phyloP scores from a whole-genome alignment of 2,329 filamentous ascomycete species.

The Sphaerostilbella broomeana region DNA sequence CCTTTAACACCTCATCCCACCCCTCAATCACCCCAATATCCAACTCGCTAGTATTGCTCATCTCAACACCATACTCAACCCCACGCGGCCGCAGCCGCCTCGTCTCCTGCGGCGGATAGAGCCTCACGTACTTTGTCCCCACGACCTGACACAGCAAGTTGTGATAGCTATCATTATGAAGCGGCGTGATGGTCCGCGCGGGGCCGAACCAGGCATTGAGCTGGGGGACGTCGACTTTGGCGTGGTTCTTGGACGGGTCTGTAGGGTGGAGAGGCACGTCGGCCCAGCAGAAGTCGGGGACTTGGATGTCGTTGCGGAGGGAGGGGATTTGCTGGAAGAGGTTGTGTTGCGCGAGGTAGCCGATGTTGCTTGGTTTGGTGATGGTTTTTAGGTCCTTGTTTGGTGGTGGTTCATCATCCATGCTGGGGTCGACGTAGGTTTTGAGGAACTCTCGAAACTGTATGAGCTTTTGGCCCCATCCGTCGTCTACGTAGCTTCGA shows the following conservation, averaged over 20 bases:
- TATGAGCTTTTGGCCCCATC: conserved; percentile 78
- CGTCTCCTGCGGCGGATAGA: conserved; percentile 67
- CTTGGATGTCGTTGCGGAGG: conserved; percentile 65
- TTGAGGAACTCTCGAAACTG: conserved; percentile 65
- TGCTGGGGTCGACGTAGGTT: conserved; percentile 44
- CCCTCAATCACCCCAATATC: conserved; percentile 68
- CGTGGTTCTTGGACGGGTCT: conserved; percentile 29
- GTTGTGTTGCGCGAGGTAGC: conserved; percentile 89
- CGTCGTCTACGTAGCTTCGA: conserved; percentile 76
- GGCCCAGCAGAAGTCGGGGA: conserved; percentile 82
- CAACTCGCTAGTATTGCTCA: conserved; percentile 81
- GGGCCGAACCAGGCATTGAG: conserved; percentile 95
- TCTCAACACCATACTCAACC: conserved; percentile 67
- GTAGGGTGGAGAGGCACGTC: conserved; percentile 52
- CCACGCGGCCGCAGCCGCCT: conserved; percentile 54
- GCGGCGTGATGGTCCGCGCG: conserved; percentile 76
- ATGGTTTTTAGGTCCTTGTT: conserved; percentile 13
- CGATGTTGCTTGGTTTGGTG: conserved; percentile 33
- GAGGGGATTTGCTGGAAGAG: conserved; percentile 76
- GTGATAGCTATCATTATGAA: conserved; percentile 92
- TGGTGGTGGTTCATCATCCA: background rate
- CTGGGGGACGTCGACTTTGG: conserved; percentile 51
- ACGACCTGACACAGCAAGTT: conserved; percentile 88
- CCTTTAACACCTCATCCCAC: conserved; percentile 38
- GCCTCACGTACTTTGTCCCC: conserved; percentile 82